phyloP scores from a whole-genome alignment of 2,329 filamentous ascomycete genomes.

The Colletotrichum godetiae region DNA sequence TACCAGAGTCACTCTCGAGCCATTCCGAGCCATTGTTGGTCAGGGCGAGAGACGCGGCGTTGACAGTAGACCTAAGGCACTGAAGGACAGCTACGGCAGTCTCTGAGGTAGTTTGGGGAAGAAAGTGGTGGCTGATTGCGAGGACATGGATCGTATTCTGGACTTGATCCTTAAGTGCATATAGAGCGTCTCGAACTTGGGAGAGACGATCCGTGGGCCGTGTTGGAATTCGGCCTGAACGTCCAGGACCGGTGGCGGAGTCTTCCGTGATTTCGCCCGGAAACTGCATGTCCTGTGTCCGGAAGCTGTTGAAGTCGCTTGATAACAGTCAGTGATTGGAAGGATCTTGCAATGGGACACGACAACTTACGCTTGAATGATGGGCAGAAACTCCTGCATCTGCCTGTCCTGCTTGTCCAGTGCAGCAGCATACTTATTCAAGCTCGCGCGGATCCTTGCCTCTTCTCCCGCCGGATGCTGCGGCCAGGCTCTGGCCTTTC shows the following conservation, averaged over 20 bases:
- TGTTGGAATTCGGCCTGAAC: neutral
- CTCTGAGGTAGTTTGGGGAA: neutral
- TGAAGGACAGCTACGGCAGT: neutral
- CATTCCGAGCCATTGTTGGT: slow-evolving; percentile 40
- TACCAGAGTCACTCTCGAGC: slow-evolving; percentile 36
- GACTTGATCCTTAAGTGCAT: slow-evolving; percentile 40
- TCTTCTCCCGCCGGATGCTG: neutral
- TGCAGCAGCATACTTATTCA: slow-evolving; percentile 5
- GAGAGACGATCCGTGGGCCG: slow-evolving; percentile 2
- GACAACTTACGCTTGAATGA: slow-evolving; percentile 36
- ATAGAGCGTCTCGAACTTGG: slow-evolving; percentile 39
- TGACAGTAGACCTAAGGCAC: slow-evolving; percentile 36
- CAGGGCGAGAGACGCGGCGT: slow-evolving; percentile 36
- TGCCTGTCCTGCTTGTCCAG: slow-evolving; percentile 31
- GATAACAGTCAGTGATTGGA: neutral
- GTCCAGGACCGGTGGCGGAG: neutral
- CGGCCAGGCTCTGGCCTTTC: neutral
- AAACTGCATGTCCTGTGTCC: slow-evolving; percentile 12
- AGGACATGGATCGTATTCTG: slow-evolving; percentile 36
- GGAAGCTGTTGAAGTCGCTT: slow-evolving; percentile 41
- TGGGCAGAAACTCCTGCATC: slow-evolving; percentile 38
- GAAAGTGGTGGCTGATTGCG: slow-evolving; percentile 4
- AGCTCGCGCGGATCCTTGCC: neutral
- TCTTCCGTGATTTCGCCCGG: neutral
- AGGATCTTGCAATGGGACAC: neutral